These are phyloP conservation scores for Solanum corneliomulleri DNA, from an alignment of 257 asterid genomes.

Conservation along the genomic window DNA sequence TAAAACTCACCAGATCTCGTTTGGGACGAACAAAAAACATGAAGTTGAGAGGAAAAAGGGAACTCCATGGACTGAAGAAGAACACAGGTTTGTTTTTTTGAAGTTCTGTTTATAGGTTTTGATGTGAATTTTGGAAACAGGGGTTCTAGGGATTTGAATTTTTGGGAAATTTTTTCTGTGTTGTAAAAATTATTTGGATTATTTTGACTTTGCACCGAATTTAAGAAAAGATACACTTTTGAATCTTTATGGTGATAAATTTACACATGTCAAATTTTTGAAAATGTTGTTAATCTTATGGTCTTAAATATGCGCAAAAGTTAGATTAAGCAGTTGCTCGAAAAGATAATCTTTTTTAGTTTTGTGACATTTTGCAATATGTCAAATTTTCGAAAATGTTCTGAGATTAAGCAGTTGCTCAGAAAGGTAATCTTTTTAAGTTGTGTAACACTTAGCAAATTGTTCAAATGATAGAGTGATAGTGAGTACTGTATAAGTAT, in stretches of 20 bases:
- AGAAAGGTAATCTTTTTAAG: neutral
- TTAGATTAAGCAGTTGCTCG: no score
- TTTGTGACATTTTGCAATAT: no score
- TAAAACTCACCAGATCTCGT: constrained; percentile 44
- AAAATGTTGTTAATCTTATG: no score
- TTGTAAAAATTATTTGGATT: neutral
- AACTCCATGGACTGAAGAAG: constrained; percentile 81
- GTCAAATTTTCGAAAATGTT: no score
- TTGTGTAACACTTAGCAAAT: neutral
- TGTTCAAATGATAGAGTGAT: neutral
- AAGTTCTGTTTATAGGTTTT: neutral
- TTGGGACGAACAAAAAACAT: constrained; percentile 34
- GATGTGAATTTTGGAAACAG: neutral
- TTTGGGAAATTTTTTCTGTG: neutral
- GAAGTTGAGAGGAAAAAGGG: constrained; percentile 64
- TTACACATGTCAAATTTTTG: no score
- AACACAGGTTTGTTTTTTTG: constrained; percentile 38
- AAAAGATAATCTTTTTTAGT: no score
- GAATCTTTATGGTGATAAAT: neutral
- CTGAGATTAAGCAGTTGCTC: neutral
- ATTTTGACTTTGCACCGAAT: neutral
- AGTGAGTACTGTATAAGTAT: neutral
- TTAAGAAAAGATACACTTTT: no score
- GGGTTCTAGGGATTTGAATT: neutral
- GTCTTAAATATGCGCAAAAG: no score